phyloP scores from a whole-genome alignment of 2,329 filamentous ascomycete genomes.

The Colletotrichum theobromicola region DNA sequence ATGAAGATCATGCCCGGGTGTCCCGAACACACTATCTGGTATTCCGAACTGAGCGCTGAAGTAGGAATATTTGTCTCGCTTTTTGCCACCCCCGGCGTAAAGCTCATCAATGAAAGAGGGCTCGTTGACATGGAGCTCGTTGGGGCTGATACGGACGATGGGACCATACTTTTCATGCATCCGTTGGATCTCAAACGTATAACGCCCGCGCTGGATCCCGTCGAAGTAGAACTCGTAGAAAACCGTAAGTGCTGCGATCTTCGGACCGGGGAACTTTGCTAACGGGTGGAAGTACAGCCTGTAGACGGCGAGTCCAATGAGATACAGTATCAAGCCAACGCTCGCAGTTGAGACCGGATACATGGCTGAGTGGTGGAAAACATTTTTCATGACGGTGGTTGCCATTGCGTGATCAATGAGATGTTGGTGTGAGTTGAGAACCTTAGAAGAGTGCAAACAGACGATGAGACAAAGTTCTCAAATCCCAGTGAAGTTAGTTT shows the following conservation, averaged over 20 bases:
- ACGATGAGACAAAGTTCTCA: neutral
- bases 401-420: neutral
- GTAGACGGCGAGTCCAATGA: conserved; percentile 11
- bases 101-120: conserved; percentile 28
- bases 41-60: neutral
- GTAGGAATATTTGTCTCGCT: neutral
- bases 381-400: neutral
- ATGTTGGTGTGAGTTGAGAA: neutral
- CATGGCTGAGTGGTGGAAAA: neutral
- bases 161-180: conserved; percentile 25
- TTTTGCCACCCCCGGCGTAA: conserved; percentile 11
- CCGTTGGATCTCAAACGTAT: neutral
- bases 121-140: conserved; percentile 32
- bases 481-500: neutral
- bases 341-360: neutral
- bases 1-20: neutral
- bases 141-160: conserved; percentile 43
- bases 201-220: neutral
- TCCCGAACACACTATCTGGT: conserved; percentile 25
- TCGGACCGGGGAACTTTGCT: conserved; percentile 27
- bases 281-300: conserved; percentile 24
- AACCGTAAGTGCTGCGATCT: conserved; percentile 22
- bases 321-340: neutral
- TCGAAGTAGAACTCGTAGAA: conserved; percentile 11
- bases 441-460: neutral